A percentile compares a stretch with the other conserved stretches of the same genome.
Conservation (phyloP, 768 basidiomycete species). For the Mycena indigotica region DNA sequence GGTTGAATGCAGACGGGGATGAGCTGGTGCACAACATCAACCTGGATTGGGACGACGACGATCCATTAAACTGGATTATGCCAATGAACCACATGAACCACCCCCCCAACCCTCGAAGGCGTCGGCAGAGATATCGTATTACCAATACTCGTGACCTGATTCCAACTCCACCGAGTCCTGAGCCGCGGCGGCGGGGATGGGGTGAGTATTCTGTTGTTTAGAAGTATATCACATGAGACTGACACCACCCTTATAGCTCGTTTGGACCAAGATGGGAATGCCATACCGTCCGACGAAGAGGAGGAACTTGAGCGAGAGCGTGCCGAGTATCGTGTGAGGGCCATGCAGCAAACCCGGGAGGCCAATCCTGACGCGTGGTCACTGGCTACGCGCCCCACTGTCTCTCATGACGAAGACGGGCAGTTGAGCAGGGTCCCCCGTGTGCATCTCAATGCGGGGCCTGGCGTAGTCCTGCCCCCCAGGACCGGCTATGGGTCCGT, state of each 20-base stretch:
- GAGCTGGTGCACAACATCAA: slow-evolving; percentile 43
- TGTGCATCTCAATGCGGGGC: slow-evolving; percentile 18
- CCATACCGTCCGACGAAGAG: slow-evolving; percentile 63
- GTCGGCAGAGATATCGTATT: background rate
- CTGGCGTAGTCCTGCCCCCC: too few species aligned
- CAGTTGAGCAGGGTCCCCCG: slow-evolving; percentile 21
- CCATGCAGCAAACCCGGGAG: slow-evolving; percentile 30
- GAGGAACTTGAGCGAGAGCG: slow-evolving; percentile 59
- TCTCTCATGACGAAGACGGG: slow-evolving; percentile 21
- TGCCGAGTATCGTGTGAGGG: slow-evolving; percentile 48
- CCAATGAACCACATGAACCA: slow-evolving; percentile 15
- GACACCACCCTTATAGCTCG: too few species aligned
- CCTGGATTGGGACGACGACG: slow-evolving; percentile 43
- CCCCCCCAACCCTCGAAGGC: background rate
- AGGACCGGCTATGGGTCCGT: slow-evolving; percentile 19
- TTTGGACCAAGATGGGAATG: slow-evolving; percentile 62
- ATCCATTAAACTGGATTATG: slow-evolving; percentile 35
- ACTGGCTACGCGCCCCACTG: slow-evolving; percentile 22
- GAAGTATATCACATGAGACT: too few species aligned
- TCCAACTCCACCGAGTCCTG: slow-evolving; percentile 3
- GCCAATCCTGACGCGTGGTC: slow-evolving; percentile 19
- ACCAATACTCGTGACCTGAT: slow-evolving; percentile 11
- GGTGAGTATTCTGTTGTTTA: slow-evolving; percentile 38
- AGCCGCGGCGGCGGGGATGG: slow-evolving; percentile 46
- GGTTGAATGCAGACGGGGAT: slow-evolving; percentile 38